Evolutionary conservation across 1,284 basidiomycete genomes (phyloP).

Genomic region (Mycosarcoma maydis): DNA sequence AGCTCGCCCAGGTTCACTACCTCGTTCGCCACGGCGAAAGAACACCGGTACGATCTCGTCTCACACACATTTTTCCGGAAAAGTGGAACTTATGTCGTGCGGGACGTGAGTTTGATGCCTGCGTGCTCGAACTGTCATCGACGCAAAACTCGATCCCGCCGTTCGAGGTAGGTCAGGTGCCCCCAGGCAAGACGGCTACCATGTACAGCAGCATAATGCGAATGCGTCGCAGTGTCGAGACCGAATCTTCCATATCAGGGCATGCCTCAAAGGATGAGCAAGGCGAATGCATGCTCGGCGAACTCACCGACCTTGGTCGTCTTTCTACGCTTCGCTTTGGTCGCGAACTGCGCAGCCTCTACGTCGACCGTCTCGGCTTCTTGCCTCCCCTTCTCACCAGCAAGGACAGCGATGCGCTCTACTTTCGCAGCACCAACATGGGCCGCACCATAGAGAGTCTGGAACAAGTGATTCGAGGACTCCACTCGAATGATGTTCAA

Average conservation of each 20-base stretch:
- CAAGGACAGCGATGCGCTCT: slow-evolving; percentile 45
- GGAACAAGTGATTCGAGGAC: slow-evolving; percentile 77
- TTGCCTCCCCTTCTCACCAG: slow-evolving; percentile 45
- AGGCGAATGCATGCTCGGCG: slow-evolving; percentile 74
- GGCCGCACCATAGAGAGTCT: slow-evolving; percentile 80
- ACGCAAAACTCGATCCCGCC: slow-evolving; percentile 23
- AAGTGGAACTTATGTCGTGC: slow-evolving; percentile 63
- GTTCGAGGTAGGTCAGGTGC: slow-evolving; percentile 31
- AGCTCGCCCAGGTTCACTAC: slow-evolving; percentile 60
- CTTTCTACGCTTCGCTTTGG: slow-evolving; percentile 78
- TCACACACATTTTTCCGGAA: slow-evolving; percentile 53
- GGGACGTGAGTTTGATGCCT: slow-evolving; percentile 52
- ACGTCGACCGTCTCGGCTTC: slow-evolving; percentile 74
- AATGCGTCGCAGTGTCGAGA: slow-evolving; percentile 51
- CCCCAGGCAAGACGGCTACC: slow-evolving; percentile 19
- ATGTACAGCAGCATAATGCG: slow-evolving; percentile 37
- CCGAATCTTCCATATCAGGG: slow-evolving; percentile 23
- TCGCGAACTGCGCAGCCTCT: slow-evolving; percentile 73
- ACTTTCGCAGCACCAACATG: slow-evolving; percentile 75
- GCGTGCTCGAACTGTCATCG: slow-evolving; percentile 46
- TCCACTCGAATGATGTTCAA: slow-evolving; percentile 32
- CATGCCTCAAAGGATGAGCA: slow-evolving; percentile 26
- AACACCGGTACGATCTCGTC: slow-evolving; percentile 60
- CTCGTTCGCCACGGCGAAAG: slow-evolving; percentile 64
- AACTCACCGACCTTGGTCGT: slow-evolving; percentile 80